Evolutionary conservation across 148 eudicot genomes (phyloP).

Genomic region (Hydrangea macrophylla): DNA sequence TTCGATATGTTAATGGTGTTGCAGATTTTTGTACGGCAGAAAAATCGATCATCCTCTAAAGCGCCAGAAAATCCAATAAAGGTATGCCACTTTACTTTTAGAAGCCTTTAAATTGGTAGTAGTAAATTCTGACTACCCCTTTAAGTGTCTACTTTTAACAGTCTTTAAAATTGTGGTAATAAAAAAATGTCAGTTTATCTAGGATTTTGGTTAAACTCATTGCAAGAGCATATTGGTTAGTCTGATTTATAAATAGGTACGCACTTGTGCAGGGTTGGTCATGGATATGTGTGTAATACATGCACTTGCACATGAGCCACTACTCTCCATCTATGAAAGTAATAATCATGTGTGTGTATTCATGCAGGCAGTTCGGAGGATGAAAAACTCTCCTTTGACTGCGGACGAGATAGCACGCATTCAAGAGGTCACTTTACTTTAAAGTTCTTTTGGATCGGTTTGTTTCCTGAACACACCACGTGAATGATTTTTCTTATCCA

Average conservation of each 20-base stretch:
- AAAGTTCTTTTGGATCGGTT: not conserved
- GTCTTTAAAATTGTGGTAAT: not conserved
- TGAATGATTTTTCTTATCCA: conserved; percentile 19
- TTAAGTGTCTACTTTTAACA: not conserved
- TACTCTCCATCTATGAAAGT: conserved; percentile 6
- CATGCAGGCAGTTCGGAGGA: conserved; percentile 76
- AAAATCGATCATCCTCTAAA: conserved; percentile 86
- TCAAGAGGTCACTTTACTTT: conserved; percentile 50
- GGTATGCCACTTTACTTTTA: conserved; percentile 39
- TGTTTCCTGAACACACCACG: conserved; percentile 5
- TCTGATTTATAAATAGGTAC: not conserved
- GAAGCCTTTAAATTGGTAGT: not conserved
- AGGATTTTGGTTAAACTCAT: not conserved
- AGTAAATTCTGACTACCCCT: not conserved
- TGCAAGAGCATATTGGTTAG: not conserved
- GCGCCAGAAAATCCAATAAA: conserved; percentile 98
- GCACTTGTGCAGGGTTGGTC: not conserved
- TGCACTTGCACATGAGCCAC: conserved; percentile 1
- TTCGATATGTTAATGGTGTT: conserved; percentile 14
- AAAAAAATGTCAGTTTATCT: not conserved
- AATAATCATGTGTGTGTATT: conserved; percentile 6
- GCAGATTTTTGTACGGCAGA: conserved; percentile 91
- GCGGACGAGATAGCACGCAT: conserved; percentile 74
- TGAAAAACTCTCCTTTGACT: conserved; percentile 85
- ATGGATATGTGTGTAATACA: not conserved